A percentile compares a stretch with the other conserved stretches of the same genome.
These are phyloP conservation scores for Trametes cingulata DNA, from an alignment of 768 basidiomycete genomes.

Conservation along the genomic window DNA sequence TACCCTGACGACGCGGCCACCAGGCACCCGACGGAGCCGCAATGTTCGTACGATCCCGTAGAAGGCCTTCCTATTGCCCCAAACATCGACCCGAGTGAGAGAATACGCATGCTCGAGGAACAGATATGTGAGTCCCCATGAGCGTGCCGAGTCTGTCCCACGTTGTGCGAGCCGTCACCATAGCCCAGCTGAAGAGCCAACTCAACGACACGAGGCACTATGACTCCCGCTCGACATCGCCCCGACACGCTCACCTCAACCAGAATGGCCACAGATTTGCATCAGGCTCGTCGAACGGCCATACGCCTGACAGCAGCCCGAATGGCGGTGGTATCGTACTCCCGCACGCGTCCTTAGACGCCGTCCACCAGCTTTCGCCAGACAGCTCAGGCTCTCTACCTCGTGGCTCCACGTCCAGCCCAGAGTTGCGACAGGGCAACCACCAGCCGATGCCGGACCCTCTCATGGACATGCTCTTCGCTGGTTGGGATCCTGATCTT, in stretches of 20 bases:
- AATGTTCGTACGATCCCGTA: slow-evolving; percentile 84
- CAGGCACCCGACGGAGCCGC: slow-evolving; percentile 84
- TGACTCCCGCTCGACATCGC: slow-evolving; percentile 42
- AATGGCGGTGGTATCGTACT: slow-evolving; percentile 28
- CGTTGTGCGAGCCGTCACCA: background rate
- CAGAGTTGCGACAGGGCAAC: slow-evolving; percentile 44
- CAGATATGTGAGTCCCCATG: slow-evolving; percentile 57
- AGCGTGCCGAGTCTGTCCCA: background rate
- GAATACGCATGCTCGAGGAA: slow-evolving; percentile 74
- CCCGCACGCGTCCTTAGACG: slow-evolving; percentile 30
- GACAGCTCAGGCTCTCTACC: slow-evolving; percentile 27
- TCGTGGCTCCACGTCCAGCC: slow-evolving; percentile 47
- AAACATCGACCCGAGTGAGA: slow-evolving; percentile 77
- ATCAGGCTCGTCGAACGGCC: slow-evolving; percentile 18
- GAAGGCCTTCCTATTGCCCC: slow-evolving; percentile 78
- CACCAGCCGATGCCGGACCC: slow-evolving; percentile 46
- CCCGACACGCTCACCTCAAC: slow-evolving; percentile 25
- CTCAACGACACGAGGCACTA: slow-evolving; percentile 53
- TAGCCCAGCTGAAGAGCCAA: slow-evolving; percentile 65
- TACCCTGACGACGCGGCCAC: slow-evolving; percentile 5
- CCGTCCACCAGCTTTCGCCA: slow-evolving; percentile 23
- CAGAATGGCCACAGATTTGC: slow-evolving; percentile 13
- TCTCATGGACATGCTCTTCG: slow-evolving; percentile 65
- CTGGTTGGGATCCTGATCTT: slow-evolving; percentile 85
- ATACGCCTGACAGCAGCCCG: slow-evolving; percentile 31